A percentile compares a stretch with the other conserved stretches of the same genome.
phyloP scores from a whole-genome alignment of 495 filamentous ascomycete species.

The Penicillium soppii region DNA sequence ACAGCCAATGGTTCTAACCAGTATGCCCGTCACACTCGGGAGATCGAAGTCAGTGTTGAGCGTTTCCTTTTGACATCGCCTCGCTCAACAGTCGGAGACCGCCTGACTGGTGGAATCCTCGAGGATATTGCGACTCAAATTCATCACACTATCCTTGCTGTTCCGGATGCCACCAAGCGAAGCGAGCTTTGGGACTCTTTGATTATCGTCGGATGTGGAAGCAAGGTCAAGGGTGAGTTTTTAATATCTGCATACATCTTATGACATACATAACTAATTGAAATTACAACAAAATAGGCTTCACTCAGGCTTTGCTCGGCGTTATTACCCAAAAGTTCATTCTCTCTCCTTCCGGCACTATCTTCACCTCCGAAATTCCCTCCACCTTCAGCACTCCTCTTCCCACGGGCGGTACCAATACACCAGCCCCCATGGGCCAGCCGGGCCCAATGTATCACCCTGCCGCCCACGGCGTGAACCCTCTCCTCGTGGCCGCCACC shows the following conservation, averaged over 20 bases:
- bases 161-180: constrained; percentile 76
- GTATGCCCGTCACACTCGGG: constrained; percentile 51
- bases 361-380: constrained; percentile 94
- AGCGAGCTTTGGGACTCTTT: constrained; percentile 86
- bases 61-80: constrained; percentile 73
- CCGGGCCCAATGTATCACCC: constrained; percentile 43
- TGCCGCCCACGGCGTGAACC: constrained; percentile 71
- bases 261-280: background rate
- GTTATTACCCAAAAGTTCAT: constrained; percentile 80
- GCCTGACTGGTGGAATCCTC: constrained; percentile 62
- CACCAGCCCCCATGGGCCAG: constrained; percentile 66
- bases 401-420: constrained; percentile 90
- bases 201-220: constrained; percentile 85
- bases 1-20: constrained; percentile 23
- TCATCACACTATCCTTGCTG: constrained; percentile 73
- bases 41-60: constrained; percentile 85
- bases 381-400: constrained; percentile 85
- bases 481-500: constrained; percentile 88
- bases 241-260: background rate
- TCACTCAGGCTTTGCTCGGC: constrained; percentile 81
- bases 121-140: constrained; percentile 79
- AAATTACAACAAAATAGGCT: constrained; percentile 40
- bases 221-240: constrained; percentile 68
- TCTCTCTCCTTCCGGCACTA: constrained; percentile 88
- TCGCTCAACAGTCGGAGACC: constrained; percentile 27